These are phyloP conservation scores for Eutrema heterophyllum DNA, from an alignment of 345 rosid species.

Conservation along the genomic window DNA sequence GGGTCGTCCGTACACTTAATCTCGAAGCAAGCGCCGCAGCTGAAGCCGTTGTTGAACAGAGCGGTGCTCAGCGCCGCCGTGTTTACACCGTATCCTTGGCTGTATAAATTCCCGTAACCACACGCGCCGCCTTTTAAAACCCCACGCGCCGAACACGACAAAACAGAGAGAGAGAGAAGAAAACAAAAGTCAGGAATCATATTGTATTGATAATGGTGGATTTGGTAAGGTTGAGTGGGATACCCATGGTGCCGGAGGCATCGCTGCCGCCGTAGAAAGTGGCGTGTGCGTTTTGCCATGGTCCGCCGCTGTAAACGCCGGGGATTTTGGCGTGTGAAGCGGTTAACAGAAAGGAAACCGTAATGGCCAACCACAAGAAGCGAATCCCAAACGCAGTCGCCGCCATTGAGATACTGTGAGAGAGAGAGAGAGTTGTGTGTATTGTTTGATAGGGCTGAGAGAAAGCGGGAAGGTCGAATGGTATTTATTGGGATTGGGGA, in stretches of 20 bases:
- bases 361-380: conserved; percentile 27
- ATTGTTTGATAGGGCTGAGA: conserved; percentile 6
- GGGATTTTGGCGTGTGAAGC: conserved; percentile 61
- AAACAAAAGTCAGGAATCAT: not conserved
- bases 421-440: conserved; percentile 15
- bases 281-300: conserved; percentile 79
- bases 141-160: not conserved
- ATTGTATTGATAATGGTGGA: not conserved
- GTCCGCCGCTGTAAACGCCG: conserved; percentile 60
- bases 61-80: conserved; percentile 97
- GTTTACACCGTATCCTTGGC: conserved; percentile 94
- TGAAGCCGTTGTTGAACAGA: conserved; percentile 78
- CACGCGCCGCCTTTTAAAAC: conserved; percentile 75
- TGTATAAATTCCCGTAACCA: conserved; percentile 91
- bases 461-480: conserved; percentile 17
- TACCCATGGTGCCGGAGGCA: conserved; percentile 96
- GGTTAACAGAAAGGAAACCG: conserved; percentile 17
- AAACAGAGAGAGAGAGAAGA: not conserved
- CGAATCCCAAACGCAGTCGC: conserved; percentile 20
- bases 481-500: conserved; percentile 17
- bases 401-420: conserved; percentile 4
- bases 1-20: conserved; percentile 72
- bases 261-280: conserved; percentile 86
- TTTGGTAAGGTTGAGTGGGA: not conserved
- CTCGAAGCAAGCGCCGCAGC: conserved; percentile 96